A percentile compares a stretch with the other conserved stretches of the same genome.
Conservation (phyloP, 2,329 filamentous ascomycete genomes). For the Huntiella decipiens region DNA sequence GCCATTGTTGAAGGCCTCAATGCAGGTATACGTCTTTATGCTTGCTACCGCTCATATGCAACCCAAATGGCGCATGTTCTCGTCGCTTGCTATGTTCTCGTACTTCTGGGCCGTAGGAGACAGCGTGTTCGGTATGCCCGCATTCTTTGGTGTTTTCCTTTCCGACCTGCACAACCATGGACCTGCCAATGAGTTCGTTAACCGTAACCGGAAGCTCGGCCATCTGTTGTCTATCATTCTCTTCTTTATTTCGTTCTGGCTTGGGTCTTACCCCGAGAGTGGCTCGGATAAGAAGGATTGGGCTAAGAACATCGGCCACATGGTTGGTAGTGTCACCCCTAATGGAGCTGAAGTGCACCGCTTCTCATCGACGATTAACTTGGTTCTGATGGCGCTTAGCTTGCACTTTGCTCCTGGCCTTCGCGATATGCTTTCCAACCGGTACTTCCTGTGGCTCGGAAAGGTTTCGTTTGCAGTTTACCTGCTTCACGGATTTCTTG, state of each 20-base stretch:
- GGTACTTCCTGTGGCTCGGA: slow-evolving; percentile 40
- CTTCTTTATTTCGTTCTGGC: slow-evolving; percentile 31
- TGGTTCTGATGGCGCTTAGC: slow-evolving; percentile 27
- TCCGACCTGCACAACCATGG: slow-evolving; percentile 37
- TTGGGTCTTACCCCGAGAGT: slow-evolving; percentile 41
- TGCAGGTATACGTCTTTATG: slow-evolving; percentile 34
- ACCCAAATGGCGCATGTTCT: slow-evolving; percentile 29
- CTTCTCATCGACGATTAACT: slow-evolving; percentile 21
- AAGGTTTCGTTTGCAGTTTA: slow-evolving; percentile 47
- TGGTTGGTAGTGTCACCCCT: slow-evolving; percentile 27
- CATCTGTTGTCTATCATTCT: slow-evolving; percentile 28
- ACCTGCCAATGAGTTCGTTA: slow-evolving; percentile 27
- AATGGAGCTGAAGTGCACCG: slow-evolving; percentile 27
- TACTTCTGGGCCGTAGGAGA: slow-evolving; percentile 24
- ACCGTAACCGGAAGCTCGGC: slow-evolving; percentile 24
- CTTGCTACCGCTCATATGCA: slow-evolving; percentile 30
- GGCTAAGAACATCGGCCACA: slow-evolving; percentile 27
- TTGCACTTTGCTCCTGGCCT: slow-evolving; percentile 32
- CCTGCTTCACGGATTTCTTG: slow-evolving; percentile 40
- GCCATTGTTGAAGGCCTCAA: slow-evolving; percentile 33
- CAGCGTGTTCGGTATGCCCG: slow-evolving; percentile 33
- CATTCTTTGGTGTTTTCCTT: slow-evolving; percentile 43
- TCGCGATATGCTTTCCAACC: slow-evolving; percentile 33
- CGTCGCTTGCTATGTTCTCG: slow-evolving; percentile 28
- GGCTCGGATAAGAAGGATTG: slow-evolving; percentile 33